A percentile compares a stretch with the other conserved stretches of the same genome.
phyloP scores from a whole-genome alignment of 179 eudicot genomes.

The Drosera spatulata region DNA sequence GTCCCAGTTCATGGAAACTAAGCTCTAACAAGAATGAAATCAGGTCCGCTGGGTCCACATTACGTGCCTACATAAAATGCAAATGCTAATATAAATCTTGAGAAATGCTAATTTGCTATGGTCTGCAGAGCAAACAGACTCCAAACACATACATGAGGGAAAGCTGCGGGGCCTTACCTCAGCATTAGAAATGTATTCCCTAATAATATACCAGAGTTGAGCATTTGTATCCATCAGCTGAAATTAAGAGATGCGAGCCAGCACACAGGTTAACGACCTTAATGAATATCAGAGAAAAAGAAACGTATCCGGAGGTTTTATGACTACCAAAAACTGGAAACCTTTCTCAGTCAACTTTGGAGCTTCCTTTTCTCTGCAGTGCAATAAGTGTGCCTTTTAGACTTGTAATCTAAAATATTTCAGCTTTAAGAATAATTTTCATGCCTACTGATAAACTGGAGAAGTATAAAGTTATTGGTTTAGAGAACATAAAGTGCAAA shows the following conservation, averaged over 20 bases:
- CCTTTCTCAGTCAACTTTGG: constrained; percentile 84
- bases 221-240: constrained; percentile 99
- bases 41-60: constrained; percentile 77
- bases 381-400: constrained; percentile 1
- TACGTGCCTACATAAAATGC: constrained; percentile 55
- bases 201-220: constrained; percentile 96
- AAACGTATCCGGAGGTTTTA: background rate
- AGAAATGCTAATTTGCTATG: no score
- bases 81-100: no score
- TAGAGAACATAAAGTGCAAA: constrained; percentile 9
- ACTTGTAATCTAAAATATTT: background rate
- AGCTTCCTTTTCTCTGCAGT: constrained; percentile 71
- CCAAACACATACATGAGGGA: background rate
- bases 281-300: background rate
- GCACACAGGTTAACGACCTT: background rate
- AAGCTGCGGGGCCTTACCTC: constrained; percentile 43
- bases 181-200: constrained; percentile 86
- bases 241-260: constrained; percentile 15
- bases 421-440: no score
- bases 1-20: constrained; percentile 91
- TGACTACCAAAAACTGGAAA: constrained; percentile 83
- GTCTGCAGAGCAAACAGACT: no score
- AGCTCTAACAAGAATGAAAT: constrained; percentile 93
- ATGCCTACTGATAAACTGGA: no score
- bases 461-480: no score